These are phyloP conservation scores for Lactifluus subvellereus DNA, from an alignment of 768 basidiomycete species.

Conservation along the genomic window DNA sequence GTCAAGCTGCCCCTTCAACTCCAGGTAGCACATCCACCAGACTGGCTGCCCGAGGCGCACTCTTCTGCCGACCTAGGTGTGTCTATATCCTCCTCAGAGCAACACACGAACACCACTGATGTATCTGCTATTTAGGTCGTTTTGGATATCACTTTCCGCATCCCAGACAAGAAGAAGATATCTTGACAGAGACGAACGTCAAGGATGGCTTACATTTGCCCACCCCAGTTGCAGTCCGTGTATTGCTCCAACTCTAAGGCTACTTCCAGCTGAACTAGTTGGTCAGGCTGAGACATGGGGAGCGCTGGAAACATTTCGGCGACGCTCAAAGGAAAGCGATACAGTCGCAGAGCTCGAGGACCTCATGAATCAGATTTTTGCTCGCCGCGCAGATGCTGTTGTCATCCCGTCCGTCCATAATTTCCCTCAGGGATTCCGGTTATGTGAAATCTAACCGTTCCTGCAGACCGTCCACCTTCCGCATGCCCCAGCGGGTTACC, in stretches of 20 bases:
- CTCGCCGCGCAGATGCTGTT: conserved; percentile 50
- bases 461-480: conserved; percentile 58
- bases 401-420: conserved; percentile 53
- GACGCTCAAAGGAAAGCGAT: conserved; percentile 44
- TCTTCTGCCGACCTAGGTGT: conserved; percentile 62
- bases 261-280: not conserved
- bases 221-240: conserved; percentile 53
- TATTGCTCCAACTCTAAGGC: not conserved
- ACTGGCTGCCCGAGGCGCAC: conserved; percentile 69
- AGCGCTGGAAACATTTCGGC: conserved; percentile 48
- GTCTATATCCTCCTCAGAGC: conserved; percentile 19
- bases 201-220: conserved; percentile 56
- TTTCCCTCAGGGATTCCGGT: not conserved
- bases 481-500: conserved; percentile 77
- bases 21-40: conserved; percentile 63
- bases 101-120: not conserved
- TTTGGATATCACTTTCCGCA: conserved; percentile 71
- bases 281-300: conserved; percentile 58
- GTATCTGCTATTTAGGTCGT: conserved; percentile 46
- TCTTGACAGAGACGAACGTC: conserved; percentile 56
- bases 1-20: conserved; percentile 38
- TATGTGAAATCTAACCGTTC: not conserved
- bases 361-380: conserved; percentile 71
- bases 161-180: conserved; percentile 69
- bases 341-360: conserved; percentile 59